Base-by-base conservation (phyloP, 768 basidiomycete genomes). In the Boletus reticuloceps region DNA sequence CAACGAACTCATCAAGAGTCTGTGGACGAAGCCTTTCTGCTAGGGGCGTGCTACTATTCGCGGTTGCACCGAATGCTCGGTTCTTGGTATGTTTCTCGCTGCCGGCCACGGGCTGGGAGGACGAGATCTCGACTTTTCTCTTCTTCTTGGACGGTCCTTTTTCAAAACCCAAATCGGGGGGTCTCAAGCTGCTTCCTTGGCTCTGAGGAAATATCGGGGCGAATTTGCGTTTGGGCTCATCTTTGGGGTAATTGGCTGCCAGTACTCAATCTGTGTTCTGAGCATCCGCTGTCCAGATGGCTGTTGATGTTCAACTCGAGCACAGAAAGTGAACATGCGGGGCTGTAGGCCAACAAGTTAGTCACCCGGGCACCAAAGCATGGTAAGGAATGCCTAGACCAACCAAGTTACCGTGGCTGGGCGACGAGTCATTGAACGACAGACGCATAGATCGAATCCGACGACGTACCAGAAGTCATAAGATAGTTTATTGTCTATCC, bases 11-110 rank as follows among this genome's bases (percentile, higher is more conserved):
- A 2, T 79, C 78, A 17, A 93, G 72, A 5, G 68, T 69, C 13
- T 72, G 76, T 3, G 91, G 91, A 10, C 91, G 79, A 41, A 92
- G 77, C 19, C 79, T 77, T 64, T 93, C 91, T 1, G 92, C 88
- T 1, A 93, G 70, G 0, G 88, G 88, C 3, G 77, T 72, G 14
- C 77, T 75, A 19, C 64, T 55, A 32, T 73, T 61, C 2, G 72
- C 37, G 36, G 68, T 58, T 12, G 50, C 19, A 37, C 55, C 52
- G 32, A 50, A 48, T 17, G 69, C 54, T 6, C 57, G 59, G 25
- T 63, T 64, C 54, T 65, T 66, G 20, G 47, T 34, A 22, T 60
- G 64, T 53, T 70, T 74, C 38, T 54, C 49, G 1, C 22, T 29
- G 19, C 53, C 25, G 1, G 61, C 50, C 37, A 57, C 55, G 45